Percentiles rank a stretch among this genome's conserved stretches.
phyloP scores from a whole-genome alignment of 345 rosid genomes.

The Salix purpurea region DNA sequence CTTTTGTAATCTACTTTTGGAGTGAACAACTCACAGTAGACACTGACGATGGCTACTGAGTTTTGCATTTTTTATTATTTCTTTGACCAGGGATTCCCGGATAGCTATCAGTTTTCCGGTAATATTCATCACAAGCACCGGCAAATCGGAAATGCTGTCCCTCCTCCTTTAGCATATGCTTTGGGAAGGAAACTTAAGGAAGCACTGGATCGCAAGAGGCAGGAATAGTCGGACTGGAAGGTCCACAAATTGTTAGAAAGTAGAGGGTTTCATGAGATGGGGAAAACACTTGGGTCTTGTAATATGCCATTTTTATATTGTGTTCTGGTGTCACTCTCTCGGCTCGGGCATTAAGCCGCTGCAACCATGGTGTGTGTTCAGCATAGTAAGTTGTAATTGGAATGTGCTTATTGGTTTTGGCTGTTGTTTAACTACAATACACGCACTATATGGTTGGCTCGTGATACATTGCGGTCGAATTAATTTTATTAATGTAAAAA shows the following conservation, averaged over 20 bases:
- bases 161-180: slow-evolving; percentile 81
- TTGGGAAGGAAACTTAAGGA: slow-evolving; percentile 80
- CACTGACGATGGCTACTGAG: not conserved
- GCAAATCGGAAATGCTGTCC: slow-evolving; percentile 94
- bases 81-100: slow-evolving; percentile 73
- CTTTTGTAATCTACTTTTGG: no score
- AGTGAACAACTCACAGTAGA: not conserved
- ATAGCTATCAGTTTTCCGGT: slow-evolving; percentile 59
- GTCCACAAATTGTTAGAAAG: not conserved
- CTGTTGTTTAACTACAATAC: not conserved
- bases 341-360: not conserved
- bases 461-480: no score
- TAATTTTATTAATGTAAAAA: no score
- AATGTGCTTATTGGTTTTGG: not conserved
- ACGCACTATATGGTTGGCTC: no score
- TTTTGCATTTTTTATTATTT: not conserved
- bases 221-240: slow-evolving; percentile 1
- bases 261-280: not conserved
- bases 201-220: slow-evolving; percentile 37
- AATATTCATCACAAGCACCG: slow-evolving; percentile 58
- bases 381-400: no score
- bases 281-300: not conserved
- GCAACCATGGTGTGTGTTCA: not conserved
- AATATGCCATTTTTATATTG: not conserved
- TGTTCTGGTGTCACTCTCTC: not conserved